Base-by-base conservation (phyloP, 768 basidiomycete genomes). In the Leccinum obscurum region DNA sequence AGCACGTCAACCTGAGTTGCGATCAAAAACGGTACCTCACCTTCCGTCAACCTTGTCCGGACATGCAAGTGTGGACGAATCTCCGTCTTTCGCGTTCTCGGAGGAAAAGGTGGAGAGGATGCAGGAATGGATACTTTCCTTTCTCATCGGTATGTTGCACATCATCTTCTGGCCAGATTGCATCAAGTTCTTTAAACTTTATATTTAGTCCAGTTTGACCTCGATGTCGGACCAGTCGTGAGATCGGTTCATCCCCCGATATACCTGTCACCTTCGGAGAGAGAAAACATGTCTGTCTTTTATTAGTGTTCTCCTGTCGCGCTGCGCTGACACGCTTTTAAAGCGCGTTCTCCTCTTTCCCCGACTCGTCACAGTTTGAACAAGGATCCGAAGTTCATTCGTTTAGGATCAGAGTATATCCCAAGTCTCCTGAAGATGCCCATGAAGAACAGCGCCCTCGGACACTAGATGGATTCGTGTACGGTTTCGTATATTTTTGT, bases 271-370 rank as follows among this genome's bases (percentile, higher is more conserved):
- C 82, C 85, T 41, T 76, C 82, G 0, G 92, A 94, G 69, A 81
- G 80, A 35, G 89, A 93, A 72, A 96, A 94, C 66, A 86, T 97
- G 94, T 95, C 10, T 22, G 57, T 62, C 52, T 13, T 44, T 59
- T 17, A 3, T 20, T 20, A 22, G 3, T 37, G 13, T 24, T 13
- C 53, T 44, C 17, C 56, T 35, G 35, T 54, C 17, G 6, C 13
- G 52, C 58, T 11, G 6, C 8, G 52, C 58, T 62, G 56, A 70
- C 57, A 57, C 37, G 6, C 22, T 24, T 35, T 24, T 50, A 4
- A 54, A 97, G 95, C 57, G 92, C 94, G 2, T 98, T 98, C 72
- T 92, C 90, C 7, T 86, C 93, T 1, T 94, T 98, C 67, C 95
- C 95, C 0, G 95, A 98, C 70, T 93, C 93, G 0, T 76, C 86